Evolutionary conservation across 495 filamentous ascomycete genomes (phyloP), one percentile per base, ranked within the genome.

Genomic region (Pyrenula massariospora): DNA sequence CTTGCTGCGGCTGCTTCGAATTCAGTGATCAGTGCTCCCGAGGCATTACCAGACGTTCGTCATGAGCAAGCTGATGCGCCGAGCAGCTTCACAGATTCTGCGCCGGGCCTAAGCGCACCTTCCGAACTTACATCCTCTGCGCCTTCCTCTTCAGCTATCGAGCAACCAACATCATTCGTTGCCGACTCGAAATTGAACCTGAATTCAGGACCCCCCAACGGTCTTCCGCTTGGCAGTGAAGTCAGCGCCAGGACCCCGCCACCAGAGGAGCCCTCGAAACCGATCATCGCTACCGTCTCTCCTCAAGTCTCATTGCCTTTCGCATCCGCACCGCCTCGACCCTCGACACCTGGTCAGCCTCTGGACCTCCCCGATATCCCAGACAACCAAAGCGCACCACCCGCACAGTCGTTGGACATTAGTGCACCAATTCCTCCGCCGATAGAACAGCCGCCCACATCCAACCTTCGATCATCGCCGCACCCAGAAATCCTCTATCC

Each of bases 381-480:
- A 42, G 31, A 42, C 15, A 5, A 5, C 31, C 31, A 42, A 15
- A 42, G 31, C 15, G 15, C 31, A 5, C 31, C 31, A 42, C 31
- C 15, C 31, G 15, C 31, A 8, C 31, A 42, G 31, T 42, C 31
- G 15, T 15, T 58, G 24, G 57, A 62, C 42, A 10, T 42, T 15
- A 5, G 8, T 42, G 5, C 31, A 5, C 15, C 31, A 5, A 5
- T 52, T 20, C 50, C 19, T 8, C 50, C 50, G 10, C 19, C 50
- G 20, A 10, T 24, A 52, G 50, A 52, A 52, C 59, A 66, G 23
- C 60, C 60, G 25, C 57, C 61, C 19, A 64, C 54, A 10, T 67
- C 65, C 20, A 59, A 65, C 31, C 22, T 59, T 48, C 59, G 63
- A 24, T 63, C 65, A 42, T 59, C 57, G 47, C 48, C 56, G 12